phyloP scores from a whole-genome alignment of 1,284 basidiomycete species.

The Trametes sp. region DNA sequence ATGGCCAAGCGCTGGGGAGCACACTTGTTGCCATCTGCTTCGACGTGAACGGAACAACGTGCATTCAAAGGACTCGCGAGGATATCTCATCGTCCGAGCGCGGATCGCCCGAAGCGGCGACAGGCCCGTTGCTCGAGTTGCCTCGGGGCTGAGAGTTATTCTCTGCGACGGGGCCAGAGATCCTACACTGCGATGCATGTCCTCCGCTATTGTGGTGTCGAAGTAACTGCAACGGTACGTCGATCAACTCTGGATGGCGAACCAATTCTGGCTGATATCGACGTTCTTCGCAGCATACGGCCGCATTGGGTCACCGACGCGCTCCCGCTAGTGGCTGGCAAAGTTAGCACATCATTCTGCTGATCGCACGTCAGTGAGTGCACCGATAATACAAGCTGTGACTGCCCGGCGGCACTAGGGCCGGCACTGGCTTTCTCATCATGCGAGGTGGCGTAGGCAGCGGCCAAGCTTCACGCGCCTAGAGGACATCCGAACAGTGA shows the following conservation, averaged over 20 bases:
- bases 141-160: no score
- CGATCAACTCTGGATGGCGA: background rate
- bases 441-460: no score
- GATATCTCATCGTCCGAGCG: background rate
- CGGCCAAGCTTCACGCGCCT: no score
- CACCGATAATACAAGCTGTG: no score
- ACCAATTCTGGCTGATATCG: background rate
- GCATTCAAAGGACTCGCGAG: background rate
- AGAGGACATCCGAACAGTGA: no score
- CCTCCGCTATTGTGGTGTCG: no score
- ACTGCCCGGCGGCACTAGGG: no score
- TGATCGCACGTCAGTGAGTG: background rate
- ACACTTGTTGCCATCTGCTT: background rate
- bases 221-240: background rate
- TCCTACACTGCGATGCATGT: no score
- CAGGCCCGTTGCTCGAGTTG: no score
- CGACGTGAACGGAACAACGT: background rate
- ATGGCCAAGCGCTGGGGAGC: background rate
- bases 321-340: background rate
- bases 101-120: no score
- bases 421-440: no score
- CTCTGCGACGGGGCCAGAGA: no score
- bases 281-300: background rate
- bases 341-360: background rate
- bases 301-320: background rate